Evolutionary conservation across 768 basidiomycete genomes (phyloP).

Genomic region (Tremella fuciformis): DNA sequence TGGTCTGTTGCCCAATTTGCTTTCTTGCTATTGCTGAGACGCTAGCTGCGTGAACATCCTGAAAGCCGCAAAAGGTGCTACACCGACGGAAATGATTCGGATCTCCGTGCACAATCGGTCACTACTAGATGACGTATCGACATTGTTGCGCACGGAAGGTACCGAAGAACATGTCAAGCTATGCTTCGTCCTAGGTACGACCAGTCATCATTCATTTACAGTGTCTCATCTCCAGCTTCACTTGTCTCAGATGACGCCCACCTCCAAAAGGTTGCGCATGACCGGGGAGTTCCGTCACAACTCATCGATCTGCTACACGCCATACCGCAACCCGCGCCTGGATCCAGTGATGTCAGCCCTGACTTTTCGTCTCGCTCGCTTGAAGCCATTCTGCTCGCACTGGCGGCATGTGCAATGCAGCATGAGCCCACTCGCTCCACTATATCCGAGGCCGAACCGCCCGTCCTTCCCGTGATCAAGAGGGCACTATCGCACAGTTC

Average conservation of each 20-base stretch:
- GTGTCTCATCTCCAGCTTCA: conserved; percentile 57
- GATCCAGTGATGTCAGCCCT: conserved; percentile 29
- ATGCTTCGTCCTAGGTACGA: conserved; percentile 72
- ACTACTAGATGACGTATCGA: conserved; percentile 30
- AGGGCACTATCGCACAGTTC: conserved; percentile 62
- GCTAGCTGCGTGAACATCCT: conserved; percentile 39
- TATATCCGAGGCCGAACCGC: conserved; percentile 60
- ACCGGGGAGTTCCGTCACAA: conserved; percentile 64
- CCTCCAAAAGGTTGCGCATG: conserved; percentile 66
- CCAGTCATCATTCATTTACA: not conserved
- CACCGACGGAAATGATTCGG: conserved; percentile 16
- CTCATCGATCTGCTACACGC: conserved; percentile 53
- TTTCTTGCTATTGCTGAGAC: not conserved
- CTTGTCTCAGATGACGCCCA: conserved; percentile 69
- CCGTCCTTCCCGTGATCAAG: conserved; percentile 61
- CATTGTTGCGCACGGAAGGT: conserved; percentile 26
- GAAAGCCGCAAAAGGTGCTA: conserved; percentile 27
- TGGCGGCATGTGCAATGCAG: conserved; percentile 70
- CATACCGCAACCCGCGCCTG: conserved; percentile 13
- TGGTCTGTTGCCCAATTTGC: conserved; percentile 32
- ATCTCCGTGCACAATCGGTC: conserved; percentile 27
- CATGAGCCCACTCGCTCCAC: conserved; percentile 69
- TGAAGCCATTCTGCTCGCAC: conserved; percentile 67
- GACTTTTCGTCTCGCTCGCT: conserved; percentile 29
- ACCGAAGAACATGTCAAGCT: conserved; percentile 61